Percentiles rank a stretch among this genome's conserved stretches.
These are phyloP conservation scores for Ganoderma sp. DNA, from an alignment of 1,284 basidiomycete genomes.

Conservation along the genomic window DNA sequence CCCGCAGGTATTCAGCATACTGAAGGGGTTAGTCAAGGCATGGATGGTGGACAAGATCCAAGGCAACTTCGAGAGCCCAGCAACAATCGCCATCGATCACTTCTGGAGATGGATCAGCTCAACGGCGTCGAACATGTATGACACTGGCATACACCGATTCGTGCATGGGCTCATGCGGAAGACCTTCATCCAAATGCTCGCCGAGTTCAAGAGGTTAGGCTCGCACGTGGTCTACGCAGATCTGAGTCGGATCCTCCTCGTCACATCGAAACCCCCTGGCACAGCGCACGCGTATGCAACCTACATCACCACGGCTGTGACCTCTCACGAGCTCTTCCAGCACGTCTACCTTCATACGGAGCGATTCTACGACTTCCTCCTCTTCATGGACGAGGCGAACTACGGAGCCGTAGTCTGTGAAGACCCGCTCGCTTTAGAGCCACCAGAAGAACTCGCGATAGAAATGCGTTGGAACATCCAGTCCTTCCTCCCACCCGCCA, in stretches of 20 bases:
- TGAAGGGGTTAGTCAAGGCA: slow-evolving; percentile 88
- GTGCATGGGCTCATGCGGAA: slow-evolving; percentile 97
- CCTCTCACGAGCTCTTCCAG: slow-evolving; percentile 94
- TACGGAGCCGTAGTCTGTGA: slow-evolving; percentile 90
- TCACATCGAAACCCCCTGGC: slow-evolving; percentile 95
- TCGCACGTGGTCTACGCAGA: slow-evolving; percentile 96
- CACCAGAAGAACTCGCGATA: slow-evolving; percentile 70
- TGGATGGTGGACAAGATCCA: slow-evolving; percentile 94
- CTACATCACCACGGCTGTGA: slow-evolving; percentile 93
- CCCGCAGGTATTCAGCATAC: slow-evolving; percentile 83
- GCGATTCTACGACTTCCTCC: slow-evolving; percentile 92
- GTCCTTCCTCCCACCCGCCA: slow-evolving; percentile 84
- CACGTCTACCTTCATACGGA: slow-evolving; percentile 89
- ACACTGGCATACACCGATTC: slow-evolving; percentile 93
- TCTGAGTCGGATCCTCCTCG: slow-evolving; percentile 88
- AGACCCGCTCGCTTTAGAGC: slow-evolving; percentile 70
- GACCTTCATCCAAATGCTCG: slow-evolving; percentile 95
- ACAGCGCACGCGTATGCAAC: slow-evolving; percentile 95
- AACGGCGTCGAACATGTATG: slow-evolving; percentile 85
- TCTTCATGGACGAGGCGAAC: slow-evolving; percentile 97
- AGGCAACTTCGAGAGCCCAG: slow-evolving; percentile 64
- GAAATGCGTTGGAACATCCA: slow-evolving; percentile 98
- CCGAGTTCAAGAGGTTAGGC: slow-evolving; percentile 95
- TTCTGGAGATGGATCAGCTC: slow-evolving; percentile 99
- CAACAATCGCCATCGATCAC: slow-evolving; percentile 80